Conservation (phyloP, 2,329 filamentous ascomycete species). For the Cladophialophora psammophila region DNA sequence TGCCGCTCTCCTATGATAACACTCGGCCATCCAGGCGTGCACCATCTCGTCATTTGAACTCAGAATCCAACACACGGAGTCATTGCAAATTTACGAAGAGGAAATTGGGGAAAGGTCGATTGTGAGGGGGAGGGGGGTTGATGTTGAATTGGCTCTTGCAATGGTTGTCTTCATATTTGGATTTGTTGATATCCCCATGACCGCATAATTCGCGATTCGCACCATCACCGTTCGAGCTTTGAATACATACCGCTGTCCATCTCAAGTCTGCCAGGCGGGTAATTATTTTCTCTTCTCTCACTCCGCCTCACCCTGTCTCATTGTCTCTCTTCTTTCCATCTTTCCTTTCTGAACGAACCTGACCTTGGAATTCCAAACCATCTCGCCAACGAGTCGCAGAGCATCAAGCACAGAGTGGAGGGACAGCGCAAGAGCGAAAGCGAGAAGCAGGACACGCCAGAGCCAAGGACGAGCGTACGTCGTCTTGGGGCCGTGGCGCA, state of each 20-base stretch:
- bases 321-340: not conserved
- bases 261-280: not conserved
- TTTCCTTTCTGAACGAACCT: not conserved
- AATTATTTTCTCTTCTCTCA: not conserved
- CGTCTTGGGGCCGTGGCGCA: no score
- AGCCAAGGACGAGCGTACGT: no score
- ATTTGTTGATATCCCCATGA: constrained; percentile 3
- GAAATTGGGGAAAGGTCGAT: not conserved
- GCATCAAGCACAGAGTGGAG: no score
- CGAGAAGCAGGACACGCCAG: no score
- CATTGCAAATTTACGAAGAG: not conserved
- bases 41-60: not conserved
- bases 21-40: not conserved
- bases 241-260: not conserved
- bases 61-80: not conserved
- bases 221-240: not conserved
- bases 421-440: no score
- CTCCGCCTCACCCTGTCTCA: not conserved
- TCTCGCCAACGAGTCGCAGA: no score
- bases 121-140: not conserved
- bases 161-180: not conserved
- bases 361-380: no score
- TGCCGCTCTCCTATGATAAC: constrained; percentile 14
- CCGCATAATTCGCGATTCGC: not conserved
- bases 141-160: not conserved